Base-by-base conservation (phyloP, 2,329 filamentous ascomycete species). In the Beauveria rudraprayagi region DNA sequence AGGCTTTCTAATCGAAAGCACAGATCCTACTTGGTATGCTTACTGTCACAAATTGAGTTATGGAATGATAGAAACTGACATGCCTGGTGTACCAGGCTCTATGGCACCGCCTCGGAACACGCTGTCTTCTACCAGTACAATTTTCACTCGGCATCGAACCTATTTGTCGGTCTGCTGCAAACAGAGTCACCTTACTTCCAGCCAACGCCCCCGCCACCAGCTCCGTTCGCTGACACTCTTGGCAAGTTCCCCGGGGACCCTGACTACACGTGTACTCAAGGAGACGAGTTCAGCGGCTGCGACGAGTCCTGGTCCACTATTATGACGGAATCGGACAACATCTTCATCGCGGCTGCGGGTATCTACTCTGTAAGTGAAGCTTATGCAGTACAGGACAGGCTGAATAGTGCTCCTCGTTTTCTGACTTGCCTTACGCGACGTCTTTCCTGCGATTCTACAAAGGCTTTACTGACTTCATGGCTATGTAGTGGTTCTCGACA, bases 121-220 rank as follows among this genome's bases (percentile, higher is more conserved):
- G 72, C 70, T 5, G 73, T 78, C 7, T 69, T 81, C 46, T 81
- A 80, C 65, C 78, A 83, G 66, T 83, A 83, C 70, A 75, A 81
- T 60, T 70, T 83, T 66, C 67, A 71, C 58, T 71, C 73, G 11
- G 78, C 80, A 0, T 70, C 73, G 61, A 77, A 80, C 67, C 69
- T 82, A 65, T 81, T 77, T 67, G 82, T 86, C 75, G 81, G 79
- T 17, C 73, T 85, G 55, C 83, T 90, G 62, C 87, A 90, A 69
- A 84, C 83, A 0, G 88, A 91, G 70, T 88, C 85, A 2, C 84
- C 87, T 11, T 86, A 82, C 74, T 86, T 80, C 74, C 69, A 72
- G 56, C 66, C 68, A 78, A 87, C 54, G 3, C 65, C 65, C 2
- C 50, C 16, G 17, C 63, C 65, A 14, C 65, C 64, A 5, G 67